A percentile compares a stretch with the other conserved stretches of the same genome.
These are phyloP conservation scores for Setaria italica DNA, from an alignment of 202 grass and related monocot species.

Conservation along the genomic window DNA sequence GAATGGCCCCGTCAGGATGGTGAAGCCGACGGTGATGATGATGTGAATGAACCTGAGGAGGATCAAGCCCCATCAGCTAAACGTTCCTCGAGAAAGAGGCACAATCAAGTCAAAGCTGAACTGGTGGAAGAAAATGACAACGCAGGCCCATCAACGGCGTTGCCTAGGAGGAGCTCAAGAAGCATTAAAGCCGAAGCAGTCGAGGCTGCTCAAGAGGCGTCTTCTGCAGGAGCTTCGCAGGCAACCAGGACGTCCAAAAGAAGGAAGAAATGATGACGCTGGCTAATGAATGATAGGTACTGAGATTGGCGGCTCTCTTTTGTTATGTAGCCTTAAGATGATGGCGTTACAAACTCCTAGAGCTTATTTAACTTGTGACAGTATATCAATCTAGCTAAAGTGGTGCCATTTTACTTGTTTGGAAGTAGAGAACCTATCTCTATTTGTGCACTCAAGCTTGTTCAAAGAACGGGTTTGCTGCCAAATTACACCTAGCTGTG, in stretches of 20 bases:
- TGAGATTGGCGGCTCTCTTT: background rate
- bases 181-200: constrained; percentile 39
- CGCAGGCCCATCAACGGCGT: background rate
- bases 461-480: too few relatives aligned
- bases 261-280: constrained; percentile 40
- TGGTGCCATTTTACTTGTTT: background rate
- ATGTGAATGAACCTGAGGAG: constrained; percentile 46
- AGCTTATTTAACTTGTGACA: constrained; percentile 16
- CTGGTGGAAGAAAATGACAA: constrained; percentile 44
- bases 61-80: constrained; percentile 38
- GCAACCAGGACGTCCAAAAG: constrained; percentile 18
- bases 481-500: background rate
- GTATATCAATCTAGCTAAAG: background rate
- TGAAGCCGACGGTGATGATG: constrained; percentile 40
- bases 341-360: constrained; percentile 1
- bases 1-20: constrained; percentile 70
- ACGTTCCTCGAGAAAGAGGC: constrained; percentile 44
- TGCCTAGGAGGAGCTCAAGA: constrained; percentile 36
- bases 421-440: background rate
- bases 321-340: too few relatives aligned
- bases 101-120: constrained; percentile 46
- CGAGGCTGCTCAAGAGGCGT: background rate
- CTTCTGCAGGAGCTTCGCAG: background rate
- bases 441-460: background rate
- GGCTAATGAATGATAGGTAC: background rate